Base-by-base conservation (phyloP, 768 basidiomycete species). In the Rhodotorula kratochvilovae region DNA sequence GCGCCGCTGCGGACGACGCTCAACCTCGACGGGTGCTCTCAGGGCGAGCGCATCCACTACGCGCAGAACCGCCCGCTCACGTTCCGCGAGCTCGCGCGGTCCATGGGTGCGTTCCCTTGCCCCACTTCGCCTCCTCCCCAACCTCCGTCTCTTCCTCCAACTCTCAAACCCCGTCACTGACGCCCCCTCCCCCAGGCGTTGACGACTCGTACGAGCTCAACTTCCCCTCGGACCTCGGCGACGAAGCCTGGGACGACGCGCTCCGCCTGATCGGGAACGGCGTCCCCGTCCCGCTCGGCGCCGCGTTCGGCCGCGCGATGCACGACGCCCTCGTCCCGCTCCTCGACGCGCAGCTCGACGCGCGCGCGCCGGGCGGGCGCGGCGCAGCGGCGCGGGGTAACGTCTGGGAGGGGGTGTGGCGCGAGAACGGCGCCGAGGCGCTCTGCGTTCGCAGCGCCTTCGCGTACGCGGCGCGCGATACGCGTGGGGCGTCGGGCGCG, bases 191-290 rank as follows among this genome's bases (percentile, higher is more conserved):
- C 13, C 17, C 50, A 63, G 61, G 61, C 13, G 17, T 43, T 1
- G 35, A 54, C 11, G 67, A 68, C 59, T 17, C 27, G 2, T 25
- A 45, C 54, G 67, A 68, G 67, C 51, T 62, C 61, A 63, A 36
- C 29, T 53, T 59, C 42, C 17, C 42, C 21, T 1, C 5, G 4
- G 42, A 17, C 8, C 3, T 35, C 21, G 45, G 43, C 21, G 31
- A 61, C 45, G 33, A 48, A 3, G 31, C 29, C 23, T 46, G 45
- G 11, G 45, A 58, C 7, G 68, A 70, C 29, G 5, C 43, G 12
- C 31, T 50, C 27, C 35, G 61, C 2, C 16, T 70, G 15, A 53
- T 64, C 50, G 68, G 68, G 15, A 70, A 70, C 31, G 68, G 68
- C 15, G 68, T 70, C 19, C 63, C 62, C 1, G 27, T 70, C 33